Evolutionary conservation across 108 stramenopile genomes (phyloP), one percentile per base, ranked within the genome.

Genomic region (Stephanodiscus minutulus): DNA sequence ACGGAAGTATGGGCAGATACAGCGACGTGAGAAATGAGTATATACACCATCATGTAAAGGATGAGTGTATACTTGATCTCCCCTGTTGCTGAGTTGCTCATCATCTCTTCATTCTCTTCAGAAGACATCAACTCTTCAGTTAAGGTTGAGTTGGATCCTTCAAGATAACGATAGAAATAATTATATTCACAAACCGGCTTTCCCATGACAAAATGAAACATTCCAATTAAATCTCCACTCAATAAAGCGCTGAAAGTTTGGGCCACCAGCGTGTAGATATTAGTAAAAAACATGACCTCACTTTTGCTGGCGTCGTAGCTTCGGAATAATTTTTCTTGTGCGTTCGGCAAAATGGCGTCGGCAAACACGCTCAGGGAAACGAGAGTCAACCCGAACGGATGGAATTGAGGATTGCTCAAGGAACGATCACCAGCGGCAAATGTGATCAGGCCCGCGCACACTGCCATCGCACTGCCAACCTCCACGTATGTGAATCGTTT

Each of bases 251-350:
- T 91, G 27, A 87, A 49, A 4, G 95, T 90, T 85, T 96, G 96
- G 64, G 82, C 87, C 31, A 93, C 77, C 24, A 98, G 65, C 9
- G 95, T 94, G 41, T 96, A 90, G 2, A 95, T 71, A 69, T 98
- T 98, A 18, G 95, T 96, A 71, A 74, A 97, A 64, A 96, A 94
- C 56, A 97, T 98, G 22, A 98, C 98, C 74, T 97, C 73, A 87
- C 66, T 68, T 88, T 88, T 60, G 77, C 55, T 66, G 17, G 67
- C 82, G 64, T 81, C 79, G 61, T 70, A 81, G 35, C 82, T 62
- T 36, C 83, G 66, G 70, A 95, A 97, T 20, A 95, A 57, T 53
- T 89, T 77, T 70, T 97, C 98, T 72, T 98, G 98, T 46, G 96
- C 89, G 74, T 98, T 98, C 22, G 98, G 98, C 36, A 97, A 73